Evolutionary conservation across 2,329 filamentous ascomycete species (phyloP), one percentile per base, ranked within the genome.

Genomic region (Apiospora aurea): DNA sequence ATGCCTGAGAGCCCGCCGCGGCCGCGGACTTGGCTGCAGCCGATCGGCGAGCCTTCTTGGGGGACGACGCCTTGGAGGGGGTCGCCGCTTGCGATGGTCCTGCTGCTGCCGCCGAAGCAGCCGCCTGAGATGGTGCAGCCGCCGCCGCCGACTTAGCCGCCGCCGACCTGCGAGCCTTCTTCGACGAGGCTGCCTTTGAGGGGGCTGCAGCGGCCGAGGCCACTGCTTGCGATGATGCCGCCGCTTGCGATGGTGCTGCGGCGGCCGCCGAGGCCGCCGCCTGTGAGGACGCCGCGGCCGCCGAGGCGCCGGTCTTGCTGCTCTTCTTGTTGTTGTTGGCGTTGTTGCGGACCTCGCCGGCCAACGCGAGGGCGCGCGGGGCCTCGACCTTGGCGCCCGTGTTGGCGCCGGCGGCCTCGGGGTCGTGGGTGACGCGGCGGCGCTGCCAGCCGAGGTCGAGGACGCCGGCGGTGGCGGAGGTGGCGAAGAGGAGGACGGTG

Each of bases 401-500:
- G 18, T 10, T 41, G 57, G 57, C 7, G 18, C 10, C 41, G 57
- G 57, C 57, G 29, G 57, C 34, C 34, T 64, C 57, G 18, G 57
- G 57, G 21, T 64, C 57, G 21, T 64, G 57, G 29, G 57, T 64
- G 34, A 64, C 57, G 34, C 57, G 57, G 57, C 57, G 57, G 18
- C 21, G 38, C 29, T 64, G 57, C 2, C 8, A 21, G 29, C 57
- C 18, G 16, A 47, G 24, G 44, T 49, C 44, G 14, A 69, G 18
- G 67, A 69, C 67, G 24, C 44, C 26, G 44, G 67, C 67, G 2
- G 44, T 69, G 67, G 67, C 67, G 10, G 67, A 69, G 26, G 34
- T 26, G 44, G 24, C 44, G 26, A 69, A 49, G 67, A 69, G 43
- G 67, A 69, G 24, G 67, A 69, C 67, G 67, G 67, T 49, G 13